phyloP scores from a whole-genome alignment of 2,329 filamentous ascomycete species.

The Trichoderma pleuroti region DNA sequence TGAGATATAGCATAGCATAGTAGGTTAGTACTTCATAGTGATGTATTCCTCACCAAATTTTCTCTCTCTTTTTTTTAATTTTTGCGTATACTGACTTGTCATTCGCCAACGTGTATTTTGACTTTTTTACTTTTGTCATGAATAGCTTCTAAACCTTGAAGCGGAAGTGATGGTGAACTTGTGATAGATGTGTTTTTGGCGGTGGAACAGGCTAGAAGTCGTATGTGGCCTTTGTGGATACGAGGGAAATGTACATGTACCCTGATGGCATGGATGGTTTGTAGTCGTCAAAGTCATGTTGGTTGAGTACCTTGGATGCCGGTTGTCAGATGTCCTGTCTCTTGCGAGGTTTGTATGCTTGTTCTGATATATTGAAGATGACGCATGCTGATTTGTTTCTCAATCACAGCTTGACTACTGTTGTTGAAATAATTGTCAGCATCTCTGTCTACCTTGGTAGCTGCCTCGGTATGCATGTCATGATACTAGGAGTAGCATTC shows the following conservation, averaged over 20 bases:
- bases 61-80: not conserved
- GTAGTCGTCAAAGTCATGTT: not conserved
- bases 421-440: not conserved
- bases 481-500: not conserved
- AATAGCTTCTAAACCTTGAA: not conserved
- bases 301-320: not conserved
- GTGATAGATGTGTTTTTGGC: not conserved
- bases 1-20: not conserved
- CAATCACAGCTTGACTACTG: not conserved
- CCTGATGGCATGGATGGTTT: not conserved
- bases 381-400: not conserved
- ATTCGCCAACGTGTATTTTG: not conserved
- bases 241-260: conserved; percentile 6
- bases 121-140: not conserved
- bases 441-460: not conserved
- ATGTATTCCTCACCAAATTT: not conserved
- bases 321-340: not conserved
- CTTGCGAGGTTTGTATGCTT: not conserved
- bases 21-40: not conserved
- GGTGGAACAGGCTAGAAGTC: not conserved
- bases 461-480: not conserved
- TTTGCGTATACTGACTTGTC: not conserved
- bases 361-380: no score
- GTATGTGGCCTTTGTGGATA: not conserved
- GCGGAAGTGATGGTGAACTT: not conserved